Evolutionary conservation across 2,329 filamentous ascomycete genomes (phyloP).

Genomic region (Fusarium pininemorale): DNA sequence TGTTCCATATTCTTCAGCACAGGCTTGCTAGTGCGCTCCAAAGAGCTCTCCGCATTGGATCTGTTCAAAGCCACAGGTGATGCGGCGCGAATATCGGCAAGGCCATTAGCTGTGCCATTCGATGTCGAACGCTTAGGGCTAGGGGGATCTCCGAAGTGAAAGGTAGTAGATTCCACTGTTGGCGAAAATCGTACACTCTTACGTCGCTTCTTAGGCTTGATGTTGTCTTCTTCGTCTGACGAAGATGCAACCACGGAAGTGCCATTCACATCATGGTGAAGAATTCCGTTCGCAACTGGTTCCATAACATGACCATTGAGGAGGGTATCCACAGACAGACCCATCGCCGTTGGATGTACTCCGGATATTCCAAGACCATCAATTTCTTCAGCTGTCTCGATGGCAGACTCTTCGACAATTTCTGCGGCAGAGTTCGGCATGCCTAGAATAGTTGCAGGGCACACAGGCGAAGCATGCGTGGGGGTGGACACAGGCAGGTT

Average conservation of each 20-base stretch:
- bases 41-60: not conserved
- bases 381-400: not conserved
- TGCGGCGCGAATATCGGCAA: conserved; percentile 19
- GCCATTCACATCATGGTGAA: conserved; percentile 4
- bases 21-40: not conserved
- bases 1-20: conserved; percentile 73
- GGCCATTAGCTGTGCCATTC: conserved; percentile 17
- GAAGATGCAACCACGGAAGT: conserved; percentile 19
- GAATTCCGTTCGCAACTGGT: not conserved
- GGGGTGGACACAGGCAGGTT: not conserved
- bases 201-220: conserved; percentile 50
- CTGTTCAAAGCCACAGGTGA: conserved; percentile 10
- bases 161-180: conserved; percentile 71
- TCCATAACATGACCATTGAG: not conserved
- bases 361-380: conserved; percentile 5
- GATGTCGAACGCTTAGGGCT: conserved; percentile 51
- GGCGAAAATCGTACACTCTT: conserved; percentile 79
- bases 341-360: not conserved
- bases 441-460: conserved; percentile 57
- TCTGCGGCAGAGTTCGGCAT: conserved; percentile 61
- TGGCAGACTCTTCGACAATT: not conserved
- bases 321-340: conserved; percentile 10
- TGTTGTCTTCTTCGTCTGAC: conserved; percentile 31
- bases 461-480: conserved; percentile 51
- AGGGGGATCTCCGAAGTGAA: conserved; percentile 61